phyloP scores from a whole-genome alignment of 2,329 filamentous ascomycete genomes.

The Fusarium robinianum region DNA sequence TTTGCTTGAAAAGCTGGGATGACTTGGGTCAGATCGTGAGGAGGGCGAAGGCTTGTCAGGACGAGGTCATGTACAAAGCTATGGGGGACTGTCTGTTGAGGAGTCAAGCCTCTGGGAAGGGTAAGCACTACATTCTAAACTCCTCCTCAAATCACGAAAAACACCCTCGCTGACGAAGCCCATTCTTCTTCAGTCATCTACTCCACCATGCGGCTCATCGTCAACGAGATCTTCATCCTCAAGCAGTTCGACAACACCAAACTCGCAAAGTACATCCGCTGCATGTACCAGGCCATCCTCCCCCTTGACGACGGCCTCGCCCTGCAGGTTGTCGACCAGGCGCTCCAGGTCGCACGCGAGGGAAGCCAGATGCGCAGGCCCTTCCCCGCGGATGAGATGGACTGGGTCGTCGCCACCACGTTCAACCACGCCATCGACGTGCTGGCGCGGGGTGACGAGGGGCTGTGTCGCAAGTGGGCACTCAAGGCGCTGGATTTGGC shows the following conservation, averaged over 20 bases:
- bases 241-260: constrained; percentile 60
- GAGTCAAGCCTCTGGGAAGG: constrained; percentile 54
- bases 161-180: no score
- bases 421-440: constrained; percentile 75
- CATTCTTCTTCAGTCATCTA: constrained; percentile 52
- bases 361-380: constrained; percentile 49
- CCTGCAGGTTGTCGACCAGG: constrained; percentile 67
- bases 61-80: constrained; percentile 57
- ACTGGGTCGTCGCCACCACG: constrained; percentile 72
- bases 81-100: constrained; percentile 69
- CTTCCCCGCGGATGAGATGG: constrained; percentile 70
- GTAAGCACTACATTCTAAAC: no score
- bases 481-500: constrained; percentile 66
- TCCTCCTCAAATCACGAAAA: no score
- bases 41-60: constrained; percentile 50
- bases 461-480: constrained; percentile 63
- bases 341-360: constrained; percentile 56
- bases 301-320: constrained; percentile 59
- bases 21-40: constrained; percentile 64
- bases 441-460: constrained; percentile 60
- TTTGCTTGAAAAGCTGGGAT: constrained; percentile 70
- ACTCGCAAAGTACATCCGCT: constrained; percentile 77
- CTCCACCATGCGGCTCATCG: constrained; percentile 64
- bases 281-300: constrained; percentile 71
- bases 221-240: constrained; percentile 68